Evolutionary conservation across 2,329 filamentous ascomycete species (phyloP), one percentile per base, ranked within the genome.

Genomic region (Cladosporium colombiae): DNA sequence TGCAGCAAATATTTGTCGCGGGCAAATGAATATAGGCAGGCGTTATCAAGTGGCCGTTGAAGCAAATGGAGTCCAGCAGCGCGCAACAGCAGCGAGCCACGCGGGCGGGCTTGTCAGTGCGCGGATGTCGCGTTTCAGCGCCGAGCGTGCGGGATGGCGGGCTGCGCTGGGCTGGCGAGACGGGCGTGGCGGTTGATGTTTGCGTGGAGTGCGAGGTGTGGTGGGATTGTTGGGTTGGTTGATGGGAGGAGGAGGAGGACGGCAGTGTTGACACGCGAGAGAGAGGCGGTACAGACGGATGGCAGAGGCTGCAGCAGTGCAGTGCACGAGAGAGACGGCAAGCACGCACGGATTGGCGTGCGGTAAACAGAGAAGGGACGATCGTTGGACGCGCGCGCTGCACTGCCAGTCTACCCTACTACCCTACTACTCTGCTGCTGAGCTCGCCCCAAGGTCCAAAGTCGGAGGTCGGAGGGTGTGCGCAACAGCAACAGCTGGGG

Each of bases 1-100:
- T 29, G 61, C 23, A 52, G 61, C 61, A 46, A 53, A 49, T 63
- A 63, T 63, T 63, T 56, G 61, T 46, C 50, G 61, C 50, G 37
- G 25, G 61, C 61, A 63, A 63, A 63, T 63, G 61, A 63, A 63
- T 63, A 63, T 63, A 63, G 61, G 61, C 25, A 37, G 61, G 21
- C 49, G 13, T 37, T 50, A 33, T 23, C 23, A 40, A 29, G 50
- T 63, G 61, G 29, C 61, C 61, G 61, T 63, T 63, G 61, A n/a
- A 40, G 61, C 61, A 63, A 63, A 63, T 63, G 31, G 35, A 55
- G 61, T 11, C 25, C 35, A 44, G 50, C 27, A 18, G 44, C 40
- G 40, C 40, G 40, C 40, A 46, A 46, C 40, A 46, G 25, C 46
- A 46, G 49, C 49, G 27, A 52, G 23, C 50, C 61, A 46, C 61